Base-by-base conservation (phyloP, 1,284 basidiomycete genomes). In the Cutaneotrichosporon mucoides region DNA sequence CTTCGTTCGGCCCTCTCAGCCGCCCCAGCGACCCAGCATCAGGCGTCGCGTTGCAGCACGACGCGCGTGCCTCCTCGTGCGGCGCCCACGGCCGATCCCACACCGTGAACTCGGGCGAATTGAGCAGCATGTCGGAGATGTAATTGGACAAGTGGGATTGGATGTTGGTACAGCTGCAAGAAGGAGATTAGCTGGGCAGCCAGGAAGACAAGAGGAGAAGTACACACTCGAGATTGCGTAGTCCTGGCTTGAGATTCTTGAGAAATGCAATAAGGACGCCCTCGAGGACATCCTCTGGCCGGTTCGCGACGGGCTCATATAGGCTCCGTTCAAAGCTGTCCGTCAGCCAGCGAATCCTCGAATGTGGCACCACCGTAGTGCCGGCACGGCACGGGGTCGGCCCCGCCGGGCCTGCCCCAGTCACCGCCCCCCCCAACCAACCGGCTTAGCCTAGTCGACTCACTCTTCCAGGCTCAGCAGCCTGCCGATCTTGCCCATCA, bases 241-340 rank as follows among this genome's bases (percentile, higher is more conserved):
- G 37, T 4, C 55, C 55, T 5, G 53, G 53, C 40, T 53, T 55
- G 53, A 76, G 69, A 48, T 76, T 76, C 16, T 53, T 45, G 40
- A 76, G 59, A 55, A 76, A 76, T 11, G 68, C 66, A 37, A 75
- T 69, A 6, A 75, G 62, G 1, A 72, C 65, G n/a, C 68, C 67
- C 53, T 76, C 73, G 7, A 76, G 61, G n/a, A 75, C 63, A 48
- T 76, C 75, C 59, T 76, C 73, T 5, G 75, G 75, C 41, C 73
- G 64, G 46, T 72, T 69, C 6, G 75, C 72, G 3, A 76, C 65
- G 5, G 73, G 72, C 57, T 72, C 67, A 1, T 42, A 41, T 12
- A 76, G 66, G 57, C 68, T 69, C 44, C 60, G 57, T 53, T 76
- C 75, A 46, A 75, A 72, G 59, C 75, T 76, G 41, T n/a, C 9